Percentiles rank a stretch among this genome's conserved stretches.
Evolutionary conservation across 768 basidiomycete species (phyloP).

Genomic region (Tylopilus rubrobrunneus): DNA sequence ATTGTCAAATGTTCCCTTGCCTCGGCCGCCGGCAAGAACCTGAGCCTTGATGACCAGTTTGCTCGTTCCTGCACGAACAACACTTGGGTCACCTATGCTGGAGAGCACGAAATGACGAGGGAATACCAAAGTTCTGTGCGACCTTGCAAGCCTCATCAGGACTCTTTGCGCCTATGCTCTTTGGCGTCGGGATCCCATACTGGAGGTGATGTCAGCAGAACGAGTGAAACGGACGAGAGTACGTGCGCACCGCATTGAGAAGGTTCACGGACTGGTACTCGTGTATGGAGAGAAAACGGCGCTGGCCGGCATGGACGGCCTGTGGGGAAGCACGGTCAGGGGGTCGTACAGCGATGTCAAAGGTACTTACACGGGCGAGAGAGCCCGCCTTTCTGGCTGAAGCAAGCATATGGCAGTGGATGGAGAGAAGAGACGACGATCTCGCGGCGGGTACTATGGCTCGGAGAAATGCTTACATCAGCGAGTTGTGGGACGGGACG

Average conservation of each 20-base stretch:
- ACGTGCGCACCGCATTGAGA: conserved; percentile 75
- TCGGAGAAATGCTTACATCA: conserved; percentile 36
- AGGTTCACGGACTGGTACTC: conserved; percentile 97
- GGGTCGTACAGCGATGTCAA: not conserved
- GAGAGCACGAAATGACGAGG: not conserved
- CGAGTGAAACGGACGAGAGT: not conserved
- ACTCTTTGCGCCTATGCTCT: conserved; percentile 81
- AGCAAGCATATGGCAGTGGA: conserved; percentile 52
- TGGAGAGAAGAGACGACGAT: conserved; percentile 17
- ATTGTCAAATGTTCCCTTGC: conserved; percentile 95
- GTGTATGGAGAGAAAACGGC: conserved; percentile 92
- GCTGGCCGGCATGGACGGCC: conserved; percentile 77
- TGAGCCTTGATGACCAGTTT: conserved; percentile 97
- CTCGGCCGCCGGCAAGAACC: conserved; percentile 96
- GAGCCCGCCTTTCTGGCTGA: conserved; percentile 62
- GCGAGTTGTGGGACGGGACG: conserved; percentile 22
- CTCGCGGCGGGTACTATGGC: conserved; percentile 7
- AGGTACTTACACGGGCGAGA: conserved; percentile 53
- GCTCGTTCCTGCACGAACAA: conserved; percentile 51
- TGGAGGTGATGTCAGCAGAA: conserved; percentile 30
- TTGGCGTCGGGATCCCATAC: conserved; percentile 96
- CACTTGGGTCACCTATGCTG: not conserved
- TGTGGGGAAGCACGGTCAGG: conserved; percentile 24
- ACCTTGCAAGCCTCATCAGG: conserved; percentile 87
- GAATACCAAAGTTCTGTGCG: conserved; percentile 82